phyloP scores from a whole-genome alignment of 1,284 basidiomycete genomes.

The Ceraceosorus guamensis region DNA sequence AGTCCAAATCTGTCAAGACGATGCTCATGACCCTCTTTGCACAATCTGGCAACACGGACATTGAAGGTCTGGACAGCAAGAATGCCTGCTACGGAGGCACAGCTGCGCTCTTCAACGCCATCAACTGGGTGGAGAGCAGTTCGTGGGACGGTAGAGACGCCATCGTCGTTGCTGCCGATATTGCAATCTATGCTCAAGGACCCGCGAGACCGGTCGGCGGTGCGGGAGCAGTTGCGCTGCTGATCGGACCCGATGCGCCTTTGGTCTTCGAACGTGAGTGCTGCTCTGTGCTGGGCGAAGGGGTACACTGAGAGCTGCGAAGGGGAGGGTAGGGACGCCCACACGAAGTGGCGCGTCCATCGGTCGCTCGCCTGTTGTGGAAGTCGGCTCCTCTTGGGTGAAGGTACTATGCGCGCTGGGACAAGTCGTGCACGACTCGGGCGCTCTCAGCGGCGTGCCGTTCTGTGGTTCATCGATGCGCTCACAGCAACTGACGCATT shows the following conservation, averaged over 20 bases:
- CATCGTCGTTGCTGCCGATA: conserved; percentile 93
- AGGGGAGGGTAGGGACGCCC: no score
- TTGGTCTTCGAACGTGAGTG: conserved; percentile 86
- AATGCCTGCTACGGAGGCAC: conserved; percentile 99
- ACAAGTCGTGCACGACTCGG: no score
- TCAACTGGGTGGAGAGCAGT: conserved; percentile 83
- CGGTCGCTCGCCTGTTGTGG: no score
- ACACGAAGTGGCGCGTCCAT: no score
- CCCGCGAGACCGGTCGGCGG: conserved; percentile 90
- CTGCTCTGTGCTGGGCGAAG: no score
- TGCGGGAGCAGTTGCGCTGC: conserved; percentile 87
- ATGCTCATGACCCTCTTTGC: conserved; percentile 97
- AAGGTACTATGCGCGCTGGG: no score
- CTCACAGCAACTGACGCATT: not conserved
- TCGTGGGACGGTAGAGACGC: conserved; percentile 99
- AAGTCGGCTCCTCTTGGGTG: no score
- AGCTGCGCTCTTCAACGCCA: conserved; percentile 91
- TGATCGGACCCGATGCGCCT: conserved; percentile 93
- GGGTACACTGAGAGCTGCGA: no score
- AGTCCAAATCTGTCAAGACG: conserved; percentile 98
- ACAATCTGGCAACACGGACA: conserved; percentile 84
- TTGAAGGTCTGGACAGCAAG: conserved; percentile 98
- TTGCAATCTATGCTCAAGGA: conserved; percentile 96
- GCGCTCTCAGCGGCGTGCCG: no score
- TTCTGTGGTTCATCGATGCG: no score